Base-by-base conservation (phyloP, 2,329 filamentous ascomycete species). In the Colletotrichum kahawae region DNA sequence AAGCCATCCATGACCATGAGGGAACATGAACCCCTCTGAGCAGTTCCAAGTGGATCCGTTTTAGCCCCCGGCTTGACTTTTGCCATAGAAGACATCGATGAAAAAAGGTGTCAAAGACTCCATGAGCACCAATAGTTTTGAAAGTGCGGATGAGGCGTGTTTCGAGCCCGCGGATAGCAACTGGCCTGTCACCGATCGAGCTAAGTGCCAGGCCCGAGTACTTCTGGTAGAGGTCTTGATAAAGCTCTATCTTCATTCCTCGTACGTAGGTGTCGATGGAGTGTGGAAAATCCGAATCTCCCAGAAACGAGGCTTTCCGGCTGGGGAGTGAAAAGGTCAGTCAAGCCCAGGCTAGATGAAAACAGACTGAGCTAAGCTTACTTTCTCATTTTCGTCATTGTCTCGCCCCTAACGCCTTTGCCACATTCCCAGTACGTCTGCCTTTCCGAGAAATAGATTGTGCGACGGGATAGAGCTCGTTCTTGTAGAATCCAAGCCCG, bases 401-500 rank as follows among this genome's bases (percentile, higher is more conserved):
- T 84, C 54, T 85, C 83, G 33, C 82, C 85, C 3, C 80, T 77
- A 0, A 85, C 79, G 1, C 83, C 80, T 0, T 77, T 66, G 3
- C 84, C 82, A 34, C 85, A 87, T 56, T 85, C 84, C 78, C 80
- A 87, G 24, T 86, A 84, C 1, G 82, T 81, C 72, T 86, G 83
- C 0, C 70, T 70, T 1, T 81, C 69, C 0, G 84, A 81, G 71
- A 86, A 87, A 48, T 82, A 83, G 10, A 87, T 82, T 0, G 82
- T 84, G 13, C 85, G 78, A 6, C 81, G 80, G 0, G 84, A 79
- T 1, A 87, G 75, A 0, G 79, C 81, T 9, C 81, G 79, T 69
- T 86, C 85, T 67, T 87, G 85, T 2, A 85, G 64, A 1, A 86
- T 83, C 85, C 85, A 87, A 0, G 81, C 85, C 0, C 85, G 78